Percentiles rank a stretch among this genome's conserved stretches.
Conservation (phyloP, 2,329 filamentous ascomycete genomes). For the Chaetothyriales sp. region DNA sequence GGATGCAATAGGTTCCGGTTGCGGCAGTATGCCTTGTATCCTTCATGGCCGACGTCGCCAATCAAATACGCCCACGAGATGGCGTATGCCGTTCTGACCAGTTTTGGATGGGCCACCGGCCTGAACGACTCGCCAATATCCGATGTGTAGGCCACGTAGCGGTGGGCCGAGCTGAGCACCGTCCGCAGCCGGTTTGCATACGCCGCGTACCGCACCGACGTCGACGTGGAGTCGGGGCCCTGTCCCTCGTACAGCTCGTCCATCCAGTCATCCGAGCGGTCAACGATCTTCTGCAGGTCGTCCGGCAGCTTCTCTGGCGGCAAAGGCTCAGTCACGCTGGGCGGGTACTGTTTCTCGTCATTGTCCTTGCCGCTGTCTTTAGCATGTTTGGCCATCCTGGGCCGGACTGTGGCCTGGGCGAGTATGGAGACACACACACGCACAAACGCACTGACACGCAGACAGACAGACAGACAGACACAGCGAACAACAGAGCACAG, state of each 20-base stretch:
- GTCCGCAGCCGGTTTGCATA: slow-evolving; percentile 78
- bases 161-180: slow-evolving; percentile 76
- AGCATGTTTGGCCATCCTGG: not conserved
- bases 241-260: slow-evolving; percentile 66
- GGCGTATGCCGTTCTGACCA: slow-evolving; percentile 73
- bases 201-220: slow-evolving; percentile 75
- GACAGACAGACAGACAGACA: too few relatives aligned
- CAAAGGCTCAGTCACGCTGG: slow-evolving; percentile 11
- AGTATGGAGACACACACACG: too few relatives aligned
- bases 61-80: slow-evolving; percentile 86
- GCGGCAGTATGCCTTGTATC: slow-evolving; percentile 83
- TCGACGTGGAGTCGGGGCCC: slow-evolving; percentile 67
- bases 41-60: slow-evolving; percentile 83
- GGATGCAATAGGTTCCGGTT: slow-evolving; percentile 68
- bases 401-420: not conserved
- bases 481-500: too few relatives aligned
- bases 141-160: slow-evolving; percentile 93
- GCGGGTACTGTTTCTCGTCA: not conserved
- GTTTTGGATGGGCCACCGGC: slow-evolving; percentile 71
- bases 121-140: slow-evolving; percentile 95
- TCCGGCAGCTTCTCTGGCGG: slow-evolving; percentile 40
- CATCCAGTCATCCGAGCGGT: slow-evolving; percentile 58
- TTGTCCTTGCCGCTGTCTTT: not conserved
- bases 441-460: too few relatives aligned
- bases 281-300: slow-evolving; percentile 42